Conservation (phyloP, 176 grass and related monocot species). For the Echinochloa phyllopogon region DNA sequence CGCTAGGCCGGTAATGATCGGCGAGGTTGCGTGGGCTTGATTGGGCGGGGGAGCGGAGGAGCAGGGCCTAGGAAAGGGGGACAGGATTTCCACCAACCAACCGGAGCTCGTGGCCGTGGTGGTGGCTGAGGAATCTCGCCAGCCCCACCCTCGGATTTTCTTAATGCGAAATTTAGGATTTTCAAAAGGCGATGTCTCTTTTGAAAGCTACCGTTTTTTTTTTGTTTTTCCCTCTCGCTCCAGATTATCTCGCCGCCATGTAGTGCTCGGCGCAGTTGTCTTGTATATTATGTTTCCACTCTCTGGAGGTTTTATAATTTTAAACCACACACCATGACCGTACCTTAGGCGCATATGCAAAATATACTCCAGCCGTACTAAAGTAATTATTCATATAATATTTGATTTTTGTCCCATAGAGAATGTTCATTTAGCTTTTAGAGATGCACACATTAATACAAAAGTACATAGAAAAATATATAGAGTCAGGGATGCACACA, state of each 20-base stretch:
- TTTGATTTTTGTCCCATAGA: too few species aligned
- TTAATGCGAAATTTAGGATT: neutral
- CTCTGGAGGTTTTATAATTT: too few species aligned
- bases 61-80: conserved; percentile 36
- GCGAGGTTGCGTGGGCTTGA: neutral
- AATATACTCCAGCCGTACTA: too few species aligned
- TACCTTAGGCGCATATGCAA: too few species aligned
- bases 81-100: conserved; percentile 34
- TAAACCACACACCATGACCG: too few species aligned
- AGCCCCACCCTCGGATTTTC: neutral
- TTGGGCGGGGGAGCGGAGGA: conserved; percentile 22
- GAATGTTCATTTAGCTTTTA: too few species aligned
- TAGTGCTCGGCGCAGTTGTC: too few species aligned
- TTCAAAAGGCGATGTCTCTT: neutral
- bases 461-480: too few species aligned
- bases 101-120: neutral
- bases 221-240: neutral
- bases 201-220: neutral
- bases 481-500: too few species aligned
- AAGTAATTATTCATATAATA: too few species aligned
- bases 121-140: neutral
- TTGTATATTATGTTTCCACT: too few species aligned
- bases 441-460: too few species aligned
- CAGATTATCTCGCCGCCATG: neutral
- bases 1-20: neutral